phyloP scores from a whole-genome alignment of 768 basidiomycete species.

The Tylopilus intermedius region DNA sequence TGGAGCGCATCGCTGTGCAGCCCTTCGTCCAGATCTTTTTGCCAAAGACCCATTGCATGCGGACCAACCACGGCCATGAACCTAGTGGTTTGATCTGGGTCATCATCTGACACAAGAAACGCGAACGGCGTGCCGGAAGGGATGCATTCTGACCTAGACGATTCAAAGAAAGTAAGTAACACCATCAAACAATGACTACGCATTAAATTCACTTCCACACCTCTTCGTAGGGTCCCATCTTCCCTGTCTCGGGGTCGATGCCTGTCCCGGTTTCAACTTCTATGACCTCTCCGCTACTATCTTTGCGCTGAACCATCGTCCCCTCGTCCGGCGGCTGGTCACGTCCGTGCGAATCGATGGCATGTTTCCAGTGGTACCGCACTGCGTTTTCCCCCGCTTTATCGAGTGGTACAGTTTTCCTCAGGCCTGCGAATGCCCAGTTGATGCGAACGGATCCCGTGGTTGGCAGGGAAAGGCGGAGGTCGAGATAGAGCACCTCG shows the following conservation, averaged over 20 bases:
- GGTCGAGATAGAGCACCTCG: constrained; percentile 15
- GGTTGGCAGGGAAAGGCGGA: not conserved
- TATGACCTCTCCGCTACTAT: constrained; percentile 4
- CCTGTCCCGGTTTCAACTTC: constrained; percentile 10
- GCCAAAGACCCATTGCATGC: constrained; percentile 16
- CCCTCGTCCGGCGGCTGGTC: constrained; percentile 13
- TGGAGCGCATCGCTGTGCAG: not conserved
- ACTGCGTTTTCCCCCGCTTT: not conserved
- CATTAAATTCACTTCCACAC: constrained; percentile 15
- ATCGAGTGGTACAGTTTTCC: constrained; percentile 4
- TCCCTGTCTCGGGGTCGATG: constrained; percentile 13
- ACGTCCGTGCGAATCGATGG: constrained; percentile 15
- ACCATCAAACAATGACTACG: not conserved
- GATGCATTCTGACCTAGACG: constrained; percentile 7
- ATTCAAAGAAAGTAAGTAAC: not conserved
- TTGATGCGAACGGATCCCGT: not conserved
- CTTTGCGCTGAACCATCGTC: constrained; percentile 3
- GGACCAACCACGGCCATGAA: constrained; percentile 19
- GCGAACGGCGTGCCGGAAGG: constrained; percentile 7
- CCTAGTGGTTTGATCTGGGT: constrained; percentile 7
- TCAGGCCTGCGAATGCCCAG: constrained; percentile 15
- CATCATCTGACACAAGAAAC: constrained; percentile 14
- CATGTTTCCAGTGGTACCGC: constrained; percentile 15
- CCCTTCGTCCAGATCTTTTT: not conserved
- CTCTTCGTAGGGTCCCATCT: constrained; percentile 16